Evolutionary conservation across 1,284 basidiomycete genomes (phyloP).

Genomic region (Athelia sp.): DNA sequence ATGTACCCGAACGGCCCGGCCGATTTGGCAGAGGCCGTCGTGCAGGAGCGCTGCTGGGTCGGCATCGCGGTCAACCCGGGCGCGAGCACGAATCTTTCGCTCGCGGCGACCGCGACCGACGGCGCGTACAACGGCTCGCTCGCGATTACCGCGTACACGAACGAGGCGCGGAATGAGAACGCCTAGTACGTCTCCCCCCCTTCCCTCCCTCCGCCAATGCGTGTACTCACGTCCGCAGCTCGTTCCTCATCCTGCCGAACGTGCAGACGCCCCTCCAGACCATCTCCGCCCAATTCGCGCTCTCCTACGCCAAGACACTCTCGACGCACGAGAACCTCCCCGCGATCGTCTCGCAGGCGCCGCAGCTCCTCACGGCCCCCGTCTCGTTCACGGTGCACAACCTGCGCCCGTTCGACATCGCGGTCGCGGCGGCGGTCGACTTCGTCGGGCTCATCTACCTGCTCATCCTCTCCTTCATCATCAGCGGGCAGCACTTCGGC

Average conservation of each 20-base stretch:
- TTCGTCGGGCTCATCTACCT: slow-evolving; percentile 78
- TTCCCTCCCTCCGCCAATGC: background rate
- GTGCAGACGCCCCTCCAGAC: background rate
- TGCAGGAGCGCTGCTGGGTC: slow-evolving; percentile 39
- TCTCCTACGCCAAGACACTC: slow-evolving; percentile 18
- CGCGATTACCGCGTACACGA: slow-evolving; percentile 29
- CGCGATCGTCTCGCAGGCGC: slow-evolving; percentile 45
- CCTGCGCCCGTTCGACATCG: slow-evolving; percentile 60
- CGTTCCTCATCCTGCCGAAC: background rate
- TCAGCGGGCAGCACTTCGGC: slow-evolving; percentile 18
- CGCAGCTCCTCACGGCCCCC: slow-evolving; percentile 49
- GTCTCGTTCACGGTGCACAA: slow-evolving; percentile 51
- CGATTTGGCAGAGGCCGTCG: slow-evolving; percentile 30
- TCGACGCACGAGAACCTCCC: slow-evolving; percentile 17
- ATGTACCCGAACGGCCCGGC: slow-evolving; percentile 35
- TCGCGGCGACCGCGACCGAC: slow-evolving; percentile 9
- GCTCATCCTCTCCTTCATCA: slow-evolving; percentile 53
- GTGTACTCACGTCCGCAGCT: background rate
- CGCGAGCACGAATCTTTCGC: slow-evolving; percentile 11
- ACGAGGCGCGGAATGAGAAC: slow-evolving; percentile 35
- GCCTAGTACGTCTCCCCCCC: slow-evolving; percentile 34
- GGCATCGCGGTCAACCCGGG: slow-evolving; percentile 39
- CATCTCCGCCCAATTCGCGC: slow-evolving; percentile 18
- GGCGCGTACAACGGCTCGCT: slow-evolving; percentile 27
- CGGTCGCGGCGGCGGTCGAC: slow-evolving; percentile 65